Base-by-base conservation (phyloP, 768 basidiomycete genomes). In the Lactifluus subvellereus region DNA sequence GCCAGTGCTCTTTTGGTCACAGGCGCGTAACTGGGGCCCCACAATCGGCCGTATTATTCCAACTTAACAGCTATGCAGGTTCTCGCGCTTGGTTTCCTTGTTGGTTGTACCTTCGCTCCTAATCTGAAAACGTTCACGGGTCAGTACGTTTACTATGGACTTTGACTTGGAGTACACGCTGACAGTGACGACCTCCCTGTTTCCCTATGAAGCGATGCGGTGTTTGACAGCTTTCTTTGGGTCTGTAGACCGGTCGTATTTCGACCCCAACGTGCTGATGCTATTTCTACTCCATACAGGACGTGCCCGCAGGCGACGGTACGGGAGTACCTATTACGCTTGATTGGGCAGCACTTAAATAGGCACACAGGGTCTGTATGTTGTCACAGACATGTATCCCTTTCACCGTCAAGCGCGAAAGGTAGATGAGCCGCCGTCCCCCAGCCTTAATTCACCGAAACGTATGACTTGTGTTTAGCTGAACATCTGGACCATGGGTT, bases 401-500 rank as follows among this genome's bases (percentile, higher is more conserved):
- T 87, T 88, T 77, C 86, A 88, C 68, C 71, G 84, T 1, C 85
- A 87, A 73, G 84, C 85, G 18, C 78, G 84, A 37, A 85, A 83
- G 81, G 82, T 84, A 47, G 58, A 73, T 20, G 27, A 33, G 4
- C 2, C 27, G 27, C 27, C 27, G 27, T 4, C 14, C 47, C 32
- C 52, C 6, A 4, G 8, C 14, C 10, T 47, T 10, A 27, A 35
- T 33, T 50, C 32, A 14, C 32, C 37, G 4, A 16, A 10, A 40
- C 45, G 58, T 40, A 37, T 32, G 14, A 43, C 20, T 20, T n/a
- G 6, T 30, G 27, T 20, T 6, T 62, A 86, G 84, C 77, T 88
- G 40, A 86, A 85, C 66, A 72, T 84, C 54, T 87, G 86, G 87
- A 87, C 86, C 3, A 83, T 88, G 80, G 87, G 85, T 1, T 86